Base-by-base conservation (phyloP, 768 basidiomycete genomes). In the Tricholoma sp. region DNA sequence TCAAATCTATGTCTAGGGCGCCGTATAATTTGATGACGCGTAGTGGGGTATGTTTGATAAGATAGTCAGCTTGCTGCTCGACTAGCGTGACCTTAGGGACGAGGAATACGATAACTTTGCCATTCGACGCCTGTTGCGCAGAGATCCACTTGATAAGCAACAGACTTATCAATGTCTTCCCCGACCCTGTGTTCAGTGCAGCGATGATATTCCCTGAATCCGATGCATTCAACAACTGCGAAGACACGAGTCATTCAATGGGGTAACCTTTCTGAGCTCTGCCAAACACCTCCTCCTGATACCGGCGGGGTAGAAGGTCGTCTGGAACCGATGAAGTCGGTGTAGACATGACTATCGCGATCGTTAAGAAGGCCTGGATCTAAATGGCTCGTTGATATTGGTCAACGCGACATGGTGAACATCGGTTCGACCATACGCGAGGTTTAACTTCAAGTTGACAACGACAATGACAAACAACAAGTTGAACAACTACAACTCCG, bases 61-160 rank as follows among this genome's bases (percentile, higher is more conserved):
- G 80, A 61, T 86, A 90, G 21, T 80, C 74, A 19, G 79, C 82
- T 66, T 94, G 91, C 66, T 95, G 94, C 61, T 88, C 83, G 19
- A 94, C 94, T 14, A 96, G 80, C 2, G 90, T 79, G 3, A 93
- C 91, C 62, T 88, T 88, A 0, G 94, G 94, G 2, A 91, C 91
- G 32, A 95, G 78, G 65, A 94, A 94, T 9, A 93, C 79, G 61
- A 86, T 78, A 49, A 82, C 79, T 69, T 89, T 90, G 54, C 77
- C 79, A 41, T 71, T 62, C 1, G 79, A 76, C 14, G 67, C 63
- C 18, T 81, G 75, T 58, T 80, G 80, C 0, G 80, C 65, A 18
- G 83, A 76, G 55, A 88, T 78, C 86, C 86, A 91, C 72, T 86
- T 86, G 64, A 94, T 86, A 57, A 94, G 76, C 18, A 91, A 72